phyloP scores from a whole-genome alignment of 2,329 filamentous ascomycete genomes.

The Calonectria ilicicola region DNA sequence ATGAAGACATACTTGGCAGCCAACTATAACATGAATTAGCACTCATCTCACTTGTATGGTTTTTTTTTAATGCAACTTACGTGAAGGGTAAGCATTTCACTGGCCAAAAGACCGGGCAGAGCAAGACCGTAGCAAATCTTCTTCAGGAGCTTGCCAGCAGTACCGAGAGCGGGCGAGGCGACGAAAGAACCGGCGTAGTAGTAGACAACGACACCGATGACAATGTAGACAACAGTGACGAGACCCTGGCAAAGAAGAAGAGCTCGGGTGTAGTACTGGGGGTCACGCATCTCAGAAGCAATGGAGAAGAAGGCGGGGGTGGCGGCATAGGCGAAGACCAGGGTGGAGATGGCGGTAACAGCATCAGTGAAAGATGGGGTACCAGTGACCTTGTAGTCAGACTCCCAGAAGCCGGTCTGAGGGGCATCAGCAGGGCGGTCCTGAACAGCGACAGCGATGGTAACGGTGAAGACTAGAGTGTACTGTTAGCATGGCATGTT shows the following conservation, averaged over 20 bases:
- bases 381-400: not conserved
- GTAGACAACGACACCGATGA: not conserved
- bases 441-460: slow-evolving; percentile 10
- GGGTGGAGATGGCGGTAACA: not conserved
- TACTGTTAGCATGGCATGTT: not conserved
- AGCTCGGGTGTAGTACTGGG: not conserved
- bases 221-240: not conserved
- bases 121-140: not conserved
- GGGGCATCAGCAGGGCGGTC: slow-evolving; percentile 7
- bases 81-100: slow-evolving; percentile 1
- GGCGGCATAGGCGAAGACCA: slow-evolving; percentile 5
- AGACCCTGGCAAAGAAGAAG: not conserved
- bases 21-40: not conserved
- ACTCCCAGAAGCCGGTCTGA: not conserved
- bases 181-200: not conserved
- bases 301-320: slow-evolving; percentile 5
- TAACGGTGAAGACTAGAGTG: not conserved
- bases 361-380: slow-evolving; percentile 1
- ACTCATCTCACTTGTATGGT: not conserved
- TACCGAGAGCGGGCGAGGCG: not conserved
- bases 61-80: not conserved
- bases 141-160: slow-evolving; percentile 2
- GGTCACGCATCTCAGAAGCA: slow-evolving; percentile 1
- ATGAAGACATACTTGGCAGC: not conserved
- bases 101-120: not conserved